Evolutionary conservation across 75 land plant species (phyloP).

Genomic region (Sequoia sempervirens): DNA sequence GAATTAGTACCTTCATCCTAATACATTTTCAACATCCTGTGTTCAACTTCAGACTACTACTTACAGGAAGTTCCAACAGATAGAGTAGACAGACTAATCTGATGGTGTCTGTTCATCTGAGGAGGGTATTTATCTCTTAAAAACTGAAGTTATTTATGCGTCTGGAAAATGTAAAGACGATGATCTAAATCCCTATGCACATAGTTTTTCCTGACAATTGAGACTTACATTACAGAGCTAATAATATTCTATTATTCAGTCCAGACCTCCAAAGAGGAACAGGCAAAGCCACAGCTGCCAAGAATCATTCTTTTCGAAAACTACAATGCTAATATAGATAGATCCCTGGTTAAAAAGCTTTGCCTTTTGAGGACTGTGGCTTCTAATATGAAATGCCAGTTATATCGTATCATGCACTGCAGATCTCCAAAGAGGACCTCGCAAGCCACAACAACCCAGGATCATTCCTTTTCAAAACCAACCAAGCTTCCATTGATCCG

Average conservation of each 20-base stretch:
- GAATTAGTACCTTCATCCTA: neutral
- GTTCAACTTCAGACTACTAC: neutral
- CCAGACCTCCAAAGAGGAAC: slow-evolving; percentile 53
- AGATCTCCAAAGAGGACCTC: slow-evolving; percentile 56
- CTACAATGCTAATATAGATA: neutral
- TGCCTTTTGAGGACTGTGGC: neutral
- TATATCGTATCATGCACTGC: slow-evolving; percentile 5
- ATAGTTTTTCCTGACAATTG: neutral
- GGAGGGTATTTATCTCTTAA: neutral
- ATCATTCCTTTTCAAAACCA: slow-evolving; percentile 75
- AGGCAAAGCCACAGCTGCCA: slow-evolving; percentile 61
- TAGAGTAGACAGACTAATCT: neutral
- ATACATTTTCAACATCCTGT: neutral
- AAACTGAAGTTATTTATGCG: neutral
- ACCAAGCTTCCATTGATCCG: slow-evolving; percentile 34
- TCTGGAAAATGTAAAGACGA: neutral
- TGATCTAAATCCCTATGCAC: neutral
- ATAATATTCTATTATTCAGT: neutral
- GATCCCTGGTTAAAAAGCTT: neutral
- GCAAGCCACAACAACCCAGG: slow-evolving; percentile 88
- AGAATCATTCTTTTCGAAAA: slow-evolving; percentile 38
- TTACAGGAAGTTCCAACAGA: neutral
- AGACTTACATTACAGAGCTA: neutral
- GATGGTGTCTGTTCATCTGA: neutral
- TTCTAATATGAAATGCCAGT: neutral